phyloP scores from a whole-genome alignment of 495 filamentous ascomycete species.

The Penicillium subrubescens region DNA sequence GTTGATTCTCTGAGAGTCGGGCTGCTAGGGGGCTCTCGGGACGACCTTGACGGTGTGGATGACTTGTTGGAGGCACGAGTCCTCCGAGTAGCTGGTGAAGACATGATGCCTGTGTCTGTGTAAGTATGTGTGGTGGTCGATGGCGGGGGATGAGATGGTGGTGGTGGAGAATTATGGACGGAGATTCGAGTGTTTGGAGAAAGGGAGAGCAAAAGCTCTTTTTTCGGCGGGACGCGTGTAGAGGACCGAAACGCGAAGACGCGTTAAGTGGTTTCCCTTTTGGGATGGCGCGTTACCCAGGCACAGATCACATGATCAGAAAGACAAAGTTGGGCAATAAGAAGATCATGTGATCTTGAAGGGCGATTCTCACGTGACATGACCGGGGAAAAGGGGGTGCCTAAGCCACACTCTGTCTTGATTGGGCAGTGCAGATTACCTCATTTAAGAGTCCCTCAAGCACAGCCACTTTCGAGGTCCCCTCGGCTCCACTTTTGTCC shows the following conservation, averaged over 20 bases:
- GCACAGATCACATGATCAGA: neutral
- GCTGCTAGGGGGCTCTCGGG: constrained; percentile 45
- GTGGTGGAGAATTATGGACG: constrained; percentile 6
- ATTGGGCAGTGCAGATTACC: neutral
- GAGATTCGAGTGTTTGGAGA: constrained; percentile 14
- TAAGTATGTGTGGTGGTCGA: constrained; percentile 7
- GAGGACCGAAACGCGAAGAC: constrained; percentile 27
- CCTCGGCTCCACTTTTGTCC: neutral
- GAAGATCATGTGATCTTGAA: neutral
- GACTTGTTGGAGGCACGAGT: constrained; percentile 47
- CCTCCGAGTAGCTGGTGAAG: constrained; percentile 49
- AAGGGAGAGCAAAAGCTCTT: constrained; percentile 29
- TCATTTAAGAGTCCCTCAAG: neutral
- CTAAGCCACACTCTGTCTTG: neutral
- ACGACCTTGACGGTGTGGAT: constrained; percentile 45
- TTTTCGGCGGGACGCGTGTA: constrained; percentile 32
- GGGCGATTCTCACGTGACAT: neutral
- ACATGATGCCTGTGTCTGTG: constrained; percentile 38
- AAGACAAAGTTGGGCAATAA: too few relatives aligned
- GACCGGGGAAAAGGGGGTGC: neutral
- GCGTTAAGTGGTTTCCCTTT: constrained; percentile 47
- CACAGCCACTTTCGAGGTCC: constrained; percentile 1
- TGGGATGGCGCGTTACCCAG: constrained; percentile 26
- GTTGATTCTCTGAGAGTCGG: constrained; percentile 38
- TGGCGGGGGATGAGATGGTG: constrained; percentile 14